These are phyloP conservation scores for Iberis amara DNA, from an alignment of 441 rosid species.

Conservation along the genomic window DNA sequence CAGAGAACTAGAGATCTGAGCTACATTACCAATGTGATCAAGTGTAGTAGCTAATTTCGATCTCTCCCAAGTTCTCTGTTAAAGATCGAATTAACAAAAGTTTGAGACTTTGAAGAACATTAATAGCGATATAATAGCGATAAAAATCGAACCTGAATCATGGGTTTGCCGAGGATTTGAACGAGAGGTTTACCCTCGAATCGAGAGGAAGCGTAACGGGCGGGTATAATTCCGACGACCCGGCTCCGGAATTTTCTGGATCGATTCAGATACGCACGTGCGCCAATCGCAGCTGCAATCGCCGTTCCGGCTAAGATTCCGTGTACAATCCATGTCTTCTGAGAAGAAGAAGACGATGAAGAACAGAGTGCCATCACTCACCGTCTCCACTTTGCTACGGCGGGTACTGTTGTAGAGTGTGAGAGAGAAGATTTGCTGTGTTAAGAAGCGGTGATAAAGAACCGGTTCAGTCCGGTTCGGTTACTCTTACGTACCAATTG, in stretches of 20 bases:
- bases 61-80: constrained; percentile 94
- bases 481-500: too few relatives aligned
- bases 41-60: constrained; percentile 72
- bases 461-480: too few relatives aligned
- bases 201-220: constrained; percentile 83
- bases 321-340: constrained; percentile 62
- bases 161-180: constrained; percentile 81
- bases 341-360: constrained; percentile 37
- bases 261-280: constrained; percentile 49
- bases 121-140: not conserved
- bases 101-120: too few relatives aligned
- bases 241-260: constrained; percentile 62
- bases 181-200: constrained; percentile 86
- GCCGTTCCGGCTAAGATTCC: constrained; percentile 65
- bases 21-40: constrained; percentile 60
- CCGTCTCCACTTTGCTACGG: constrained; percentile 17
- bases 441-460: too few relatives aligned
- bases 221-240: constrained; percentile 87
- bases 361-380: constrained; percentile 35
- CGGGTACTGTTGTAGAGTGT: too few relatives aligned
- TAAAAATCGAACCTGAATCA: constrained; percentile 73
- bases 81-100: not conserved
- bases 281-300: constrained; percentile 60
- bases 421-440: too few relatives aligned
- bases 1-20: constrained; percentile 10